These are phyloP conservation scores for Drechslera avenae DNA, from an alignment of 2,329 filamentous ascomycete genomes.

Conservation along the genomic window DNA sequence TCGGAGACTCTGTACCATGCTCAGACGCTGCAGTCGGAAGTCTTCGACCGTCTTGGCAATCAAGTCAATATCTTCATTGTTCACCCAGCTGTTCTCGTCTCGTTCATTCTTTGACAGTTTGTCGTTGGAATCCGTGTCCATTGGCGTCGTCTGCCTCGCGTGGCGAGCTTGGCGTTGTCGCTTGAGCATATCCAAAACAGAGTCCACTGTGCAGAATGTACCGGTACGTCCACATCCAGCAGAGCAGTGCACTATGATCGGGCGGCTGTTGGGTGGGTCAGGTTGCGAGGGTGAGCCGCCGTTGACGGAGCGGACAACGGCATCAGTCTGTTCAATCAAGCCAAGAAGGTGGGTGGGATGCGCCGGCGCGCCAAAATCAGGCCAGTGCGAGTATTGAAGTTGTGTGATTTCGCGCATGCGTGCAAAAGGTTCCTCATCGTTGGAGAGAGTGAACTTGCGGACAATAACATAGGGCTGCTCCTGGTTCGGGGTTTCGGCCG, in stretches of 20 bases:
- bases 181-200: slow-evolving; percentile 94
- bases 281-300: slow-evolving; percentile 63
- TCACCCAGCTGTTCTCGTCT: slow-evolving; percentile 67
- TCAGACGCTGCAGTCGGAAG: slow-evolving; percentile 84
- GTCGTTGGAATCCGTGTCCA: slow-evolving; percentile 43
- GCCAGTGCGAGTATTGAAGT: slow-evolving; percentile 94
- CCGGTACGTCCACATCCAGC: slow-evolving; percentile 95
- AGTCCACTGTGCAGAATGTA: slow-evolving; percentile 95
- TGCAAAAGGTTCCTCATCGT: slow-evolving; percentile 76
- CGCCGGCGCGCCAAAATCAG: slow-evolving; percentile 91
- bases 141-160: slow-evolving; percentile 47
- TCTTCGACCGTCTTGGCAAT: slow-evolving; percentile 88
- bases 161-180: slow-evolving; percentile 65
- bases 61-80: slow-evolving; percentile 73
- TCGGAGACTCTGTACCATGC: slow-evolving; percentile 93
- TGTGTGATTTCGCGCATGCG: slow-evolving; percentile 93
- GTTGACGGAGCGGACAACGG: slow-evolving; percentile 61
- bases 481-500: slow-evolving; percentile 38
- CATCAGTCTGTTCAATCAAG: slow-evolving; percentile 87
- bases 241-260: slow-evolving; percentile 91
- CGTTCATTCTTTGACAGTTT: slow-evolving; percentile 29
- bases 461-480: slow-evolving; percentile 79
- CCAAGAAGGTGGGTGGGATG: slow-evolving; percentile 85
- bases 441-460: slow-evolving; percentile 83
- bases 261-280: slow-evolving; percentile 59